These are phyloP conservation scores for Arabidopsis lyrata DNA, from an alignment of 441 rosid genomes.

Conservation along the genomic window DNA sequence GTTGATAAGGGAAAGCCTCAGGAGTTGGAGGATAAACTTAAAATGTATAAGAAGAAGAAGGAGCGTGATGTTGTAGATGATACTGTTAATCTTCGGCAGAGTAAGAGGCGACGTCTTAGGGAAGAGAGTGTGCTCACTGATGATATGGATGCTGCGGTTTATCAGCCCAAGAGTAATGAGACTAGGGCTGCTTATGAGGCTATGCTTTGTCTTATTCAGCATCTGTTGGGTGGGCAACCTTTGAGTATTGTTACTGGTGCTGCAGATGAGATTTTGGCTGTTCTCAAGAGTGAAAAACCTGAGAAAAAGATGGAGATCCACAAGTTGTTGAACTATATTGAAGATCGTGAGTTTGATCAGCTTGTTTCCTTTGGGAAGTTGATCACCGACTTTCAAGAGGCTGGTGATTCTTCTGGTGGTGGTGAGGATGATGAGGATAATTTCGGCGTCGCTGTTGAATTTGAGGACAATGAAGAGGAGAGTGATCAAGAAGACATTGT, in stretches of 20 bases:
- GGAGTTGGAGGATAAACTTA: slow-evolving; percentile 65
- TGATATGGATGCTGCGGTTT: slow-evolving; percentile 76
- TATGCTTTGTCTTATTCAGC: slow-evolving; percentile 87
- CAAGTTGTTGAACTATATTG: slow-evolving; percentile 69
- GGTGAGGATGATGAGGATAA: slow-evolving; percentile 68
- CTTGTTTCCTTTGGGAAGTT: slow-evolving; percentile 81
- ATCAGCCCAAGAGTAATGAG: slow-evolving; percentile 94
- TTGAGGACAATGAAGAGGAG: slow-evolving; percentile 90
- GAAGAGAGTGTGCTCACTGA: slow-evolving; percentile 78
- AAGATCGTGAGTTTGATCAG: slow-evolving; percentile 64
- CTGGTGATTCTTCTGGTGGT: slow-evolving; percentile 55
- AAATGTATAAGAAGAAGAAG: slow-evolving; percentile 71
- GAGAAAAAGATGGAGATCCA: slow-evolving; percentile 91
- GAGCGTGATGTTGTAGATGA: slow-evolving; percentile 67
- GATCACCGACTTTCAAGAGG: slow-evolving; percentile 88
- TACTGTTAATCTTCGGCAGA: slow-evolving; percentile 55
- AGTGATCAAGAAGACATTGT: slow-evolving; percentile 81
- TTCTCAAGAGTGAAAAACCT: slow-evolving; percentile 82
- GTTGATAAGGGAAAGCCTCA: slow-evolving; percentile 74
- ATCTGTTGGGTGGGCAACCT: slow-evolving; percentile 93
- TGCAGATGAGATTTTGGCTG: slow-evolving; percentile 90
- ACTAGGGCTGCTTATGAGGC: slow-evolving; percentile 94
- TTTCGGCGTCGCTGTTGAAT: slow-evolving; percentile 91
- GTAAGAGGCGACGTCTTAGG: slow-evolving; percentile 73
- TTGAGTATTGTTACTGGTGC: slow-evolving; percentile 82